Evolutionary conservation across 495 filamentous ascomycete genomes (phyloP).

Genomic region (Bacidia gigantensis): DNA sequence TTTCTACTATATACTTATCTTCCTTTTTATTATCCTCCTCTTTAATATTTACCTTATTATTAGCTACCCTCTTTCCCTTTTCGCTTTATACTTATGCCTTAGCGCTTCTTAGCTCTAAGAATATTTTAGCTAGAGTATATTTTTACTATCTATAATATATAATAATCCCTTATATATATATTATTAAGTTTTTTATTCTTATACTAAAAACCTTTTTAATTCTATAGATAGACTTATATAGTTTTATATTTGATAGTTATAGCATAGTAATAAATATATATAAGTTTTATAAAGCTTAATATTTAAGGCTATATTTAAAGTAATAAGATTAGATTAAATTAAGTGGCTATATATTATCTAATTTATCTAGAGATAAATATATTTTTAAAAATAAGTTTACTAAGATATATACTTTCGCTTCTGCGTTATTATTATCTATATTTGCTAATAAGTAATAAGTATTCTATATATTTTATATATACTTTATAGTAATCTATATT

Average conservation of each 20-base stretch:
- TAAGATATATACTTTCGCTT: not conserved
- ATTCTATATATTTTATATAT: not conserved
- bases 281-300: not conserved
- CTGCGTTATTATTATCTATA: not conserved
- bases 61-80: not conserved
- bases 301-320: not conserved
- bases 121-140: too few species aligned
- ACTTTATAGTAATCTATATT: too few species aligned
- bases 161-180: too few species aligned
- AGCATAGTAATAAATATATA: not conserved
- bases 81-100: too few species aligned
- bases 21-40: too few species aligned
- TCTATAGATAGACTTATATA: not conserved
- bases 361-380: not conserved
- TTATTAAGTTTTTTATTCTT: not conserved
- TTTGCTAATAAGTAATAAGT: not conserved
- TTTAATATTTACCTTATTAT: not conserved
- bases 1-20: too few species aligned
- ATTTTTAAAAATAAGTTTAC: not conserved
- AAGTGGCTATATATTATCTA: not conserved
- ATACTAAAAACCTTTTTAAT: not conserved
- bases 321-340: not conserved
- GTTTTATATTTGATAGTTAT: not conserved
- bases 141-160: not conserved
- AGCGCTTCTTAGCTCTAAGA: too few species aligned